Conservation (phyloP, 129 eudicot genomes). For the Scalesia atractyloides region DNA sequence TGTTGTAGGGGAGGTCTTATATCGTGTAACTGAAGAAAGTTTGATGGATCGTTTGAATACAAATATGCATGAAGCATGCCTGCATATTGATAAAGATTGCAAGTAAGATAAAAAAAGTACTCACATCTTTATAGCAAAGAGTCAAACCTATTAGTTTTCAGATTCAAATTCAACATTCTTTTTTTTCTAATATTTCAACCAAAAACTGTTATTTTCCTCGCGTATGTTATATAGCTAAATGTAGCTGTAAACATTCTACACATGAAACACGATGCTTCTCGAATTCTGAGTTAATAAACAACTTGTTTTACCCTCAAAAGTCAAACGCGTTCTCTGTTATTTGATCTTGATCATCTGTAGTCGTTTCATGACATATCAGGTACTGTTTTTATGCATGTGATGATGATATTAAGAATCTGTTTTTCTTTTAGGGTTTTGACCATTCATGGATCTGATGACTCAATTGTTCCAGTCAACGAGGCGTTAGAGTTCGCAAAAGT, state of each 20-base stretch:
- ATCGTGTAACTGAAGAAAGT: slow-evolving; percentile 74
- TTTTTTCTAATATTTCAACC: not conserved
- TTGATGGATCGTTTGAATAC: slow-evolving; percentile 79
- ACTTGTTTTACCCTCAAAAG: slow-evolving; percentile 15
- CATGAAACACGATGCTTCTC: too few species aligned
- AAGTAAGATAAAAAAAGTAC: slow-evolving; percentile 39
- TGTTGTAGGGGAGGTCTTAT: slow-evolving; percentile 52
- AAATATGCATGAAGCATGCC: slow-evolving; percentile 73
- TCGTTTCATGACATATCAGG: not conserved
- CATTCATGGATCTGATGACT: slow-evolving; percentile 73
- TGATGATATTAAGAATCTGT: not conserved
- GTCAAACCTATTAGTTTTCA: slow-evolving; percentile 8
- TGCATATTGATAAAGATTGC: slow-evolving; percentile 67
- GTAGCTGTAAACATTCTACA: not conserved
- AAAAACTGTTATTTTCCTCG: not conserved
- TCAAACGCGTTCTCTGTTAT: not conserved
- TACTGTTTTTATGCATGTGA: slow-evolving; percentile 5
- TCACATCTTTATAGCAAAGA: slow-evolving; percentile 10
- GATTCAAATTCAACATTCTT: not conserved
- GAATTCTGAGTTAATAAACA: not conserved
- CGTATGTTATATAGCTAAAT: not conserved
- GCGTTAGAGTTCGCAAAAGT: slow-evolving; percentile 64
- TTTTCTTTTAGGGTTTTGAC: slow-evolving; percentile 60
- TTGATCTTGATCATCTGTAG: not conserved
- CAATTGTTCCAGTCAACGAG: slow-evolving; percentile 63